These are phyloP conservation scores for Rubia balearica DNA, from an alignment of 305 asterid species.

Conservation along the genomic window DNA sequence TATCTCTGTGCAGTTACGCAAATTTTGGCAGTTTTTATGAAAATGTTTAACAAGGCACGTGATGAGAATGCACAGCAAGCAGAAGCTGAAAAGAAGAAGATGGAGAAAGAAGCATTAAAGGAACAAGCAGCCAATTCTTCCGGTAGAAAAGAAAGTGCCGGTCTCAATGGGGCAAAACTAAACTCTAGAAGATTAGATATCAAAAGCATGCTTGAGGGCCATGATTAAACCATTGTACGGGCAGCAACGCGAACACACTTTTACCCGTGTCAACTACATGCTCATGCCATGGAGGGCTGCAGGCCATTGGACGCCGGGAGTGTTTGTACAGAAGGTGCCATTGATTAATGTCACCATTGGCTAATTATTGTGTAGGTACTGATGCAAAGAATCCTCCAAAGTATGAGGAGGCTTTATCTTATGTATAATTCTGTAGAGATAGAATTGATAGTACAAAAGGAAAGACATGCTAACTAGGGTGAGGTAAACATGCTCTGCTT, in stretches of 20 bases:
- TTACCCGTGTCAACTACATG: not conserved
- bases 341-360: not conserved
- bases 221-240: conserved; percentile 1
- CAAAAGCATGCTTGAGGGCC: conserved; percentile 34
- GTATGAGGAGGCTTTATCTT: not conserved
- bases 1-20: conserved; percentile 66
- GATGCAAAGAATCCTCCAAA: conserved; percentile 5
- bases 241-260: not conserved
- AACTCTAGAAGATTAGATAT: conserved; percentile 25
- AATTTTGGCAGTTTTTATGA: conserved; percentile 69
- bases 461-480: not conserved
- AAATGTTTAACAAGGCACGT: conserved; percentile 74
- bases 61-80: conserved; percentile 79
- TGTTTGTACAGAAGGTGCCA: conserved; percentile 7
- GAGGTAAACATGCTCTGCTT: not conserved
- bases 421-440: conserved; percentile 1
- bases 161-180: conserved; percentile 46
- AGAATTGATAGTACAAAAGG: not conserved
- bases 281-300: not conserved
- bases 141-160: conserved; percentile 56
- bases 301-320: too few species aligned
- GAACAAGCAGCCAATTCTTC: conserved; percentile 72
- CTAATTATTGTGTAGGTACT: conserved; percentile 2
- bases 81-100: conserved; percentile 83
- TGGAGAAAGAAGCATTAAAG: conserved; percentile 89